Evolutionary conservation across 345 rosid genomes (phyloP).

Genomic region (Rhodomyrtus tomentosa): DNA sequence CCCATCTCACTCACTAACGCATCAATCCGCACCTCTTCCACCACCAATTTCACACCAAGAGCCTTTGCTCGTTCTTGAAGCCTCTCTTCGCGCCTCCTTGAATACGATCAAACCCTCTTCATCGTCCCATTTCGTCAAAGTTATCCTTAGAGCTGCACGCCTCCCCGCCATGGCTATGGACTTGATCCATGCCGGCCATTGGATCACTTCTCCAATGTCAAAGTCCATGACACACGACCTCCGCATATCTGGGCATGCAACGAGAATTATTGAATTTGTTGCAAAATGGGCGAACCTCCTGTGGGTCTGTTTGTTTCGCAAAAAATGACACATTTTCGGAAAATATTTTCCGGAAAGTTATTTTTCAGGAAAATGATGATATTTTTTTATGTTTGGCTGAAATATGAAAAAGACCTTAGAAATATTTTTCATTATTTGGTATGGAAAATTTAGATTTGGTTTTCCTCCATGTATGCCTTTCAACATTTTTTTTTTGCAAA

Average conservation of each 20-base stretch:
- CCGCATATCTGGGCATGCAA: conserved; percentile 17
- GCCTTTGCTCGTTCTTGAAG: conserved; percentile 17
- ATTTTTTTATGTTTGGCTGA: too few species aligned
- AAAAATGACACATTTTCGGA: too few species aligned
- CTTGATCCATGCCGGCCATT: conserved; percentile 32
- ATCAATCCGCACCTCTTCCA: conserved; percentile 22
- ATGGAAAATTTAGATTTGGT: too few species aligned
- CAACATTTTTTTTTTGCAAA: too few species aligned
- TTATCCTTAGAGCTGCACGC: conserved; percentile 14
- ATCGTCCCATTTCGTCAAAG: conserved; percentile 17
- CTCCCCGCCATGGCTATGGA: conserved; percentile 6
- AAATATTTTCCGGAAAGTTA: too few species aligned
- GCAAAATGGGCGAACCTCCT: conserved; percentile 43
- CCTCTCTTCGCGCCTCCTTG: conserved; percentile 12
- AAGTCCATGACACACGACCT: conserved; percentile 33
- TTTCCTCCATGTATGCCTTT: too few species aligned
- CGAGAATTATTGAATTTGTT: conserved; percentile 34
- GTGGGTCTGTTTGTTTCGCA: background rate
- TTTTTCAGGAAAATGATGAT: too few species aligned
- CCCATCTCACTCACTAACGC: conserved; percentile 13
- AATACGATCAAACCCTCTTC: conserved; percentile 12
- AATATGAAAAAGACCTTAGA: too few species aligned
- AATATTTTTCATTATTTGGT: too few species aligned
- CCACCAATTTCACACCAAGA: conserved; percentile 12
- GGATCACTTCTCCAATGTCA: conserved; percentile 33